phyloP scores from a whole-genome alignment of 192 early-diverging fungal genomes.

The Funneliformis geosporum region DNA sequence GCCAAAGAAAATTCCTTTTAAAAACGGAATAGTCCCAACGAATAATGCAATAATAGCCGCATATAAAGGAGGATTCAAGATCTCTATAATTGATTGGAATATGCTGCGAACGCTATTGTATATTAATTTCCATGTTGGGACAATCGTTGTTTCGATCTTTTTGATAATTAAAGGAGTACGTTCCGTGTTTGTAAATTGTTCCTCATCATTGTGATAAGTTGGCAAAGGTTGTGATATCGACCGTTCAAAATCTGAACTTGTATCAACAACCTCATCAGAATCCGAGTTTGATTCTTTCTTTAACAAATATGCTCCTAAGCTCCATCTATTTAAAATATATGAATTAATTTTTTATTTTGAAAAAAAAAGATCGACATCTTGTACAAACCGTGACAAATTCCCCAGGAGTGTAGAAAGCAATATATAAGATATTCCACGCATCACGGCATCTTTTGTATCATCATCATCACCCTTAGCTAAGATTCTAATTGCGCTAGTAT shows the following conservation, averaged over 20 bases:
- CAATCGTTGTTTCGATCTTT: not conserved
- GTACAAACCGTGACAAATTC: slow-evolving; percentile 27
- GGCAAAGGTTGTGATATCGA: not conserved
- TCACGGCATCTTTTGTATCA: not conserved
- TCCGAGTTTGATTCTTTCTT: not conserved
- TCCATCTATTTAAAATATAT: slow-evolving; percentile 11
- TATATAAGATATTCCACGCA: slow-evolving; percentile 30
- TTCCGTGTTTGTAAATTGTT: not conserved
- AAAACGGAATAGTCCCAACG: slow-evolving; percentile 14
- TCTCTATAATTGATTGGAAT: not conserved
- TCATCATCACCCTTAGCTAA: slow-evolving; percentile 18
- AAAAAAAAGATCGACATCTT: not conserved
- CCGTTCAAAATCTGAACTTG: not conserved
- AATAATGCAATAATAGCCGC: slow-evolving; percentile 20
- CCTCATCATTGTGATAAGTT: not conserved
- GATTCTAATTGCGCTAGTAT: slow-evolving; percentile 19
- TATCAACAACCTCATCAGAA: too few species aligned
- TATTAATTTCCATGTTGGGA: not conserved
- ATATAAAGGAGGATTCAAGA: slow-evolving; percentile 33
- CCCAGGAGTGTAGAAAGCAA: slow-evolving; percentile 23
- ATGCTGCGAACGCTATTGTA: not conserved
- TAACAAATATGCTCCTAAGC: slow-evolving; percentile 31
- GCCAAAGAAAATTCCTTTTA: slow-evolving; percentile 25
- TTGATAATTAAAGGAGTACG: not conserved
- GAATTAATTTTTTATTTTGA: not conserved